Evolutionary conservation across 1,284 basidiomycete genomes (phyloP), one percentile per base, ranked within the genome.

Genomic region (Microbotryum saponariae): DNA sequence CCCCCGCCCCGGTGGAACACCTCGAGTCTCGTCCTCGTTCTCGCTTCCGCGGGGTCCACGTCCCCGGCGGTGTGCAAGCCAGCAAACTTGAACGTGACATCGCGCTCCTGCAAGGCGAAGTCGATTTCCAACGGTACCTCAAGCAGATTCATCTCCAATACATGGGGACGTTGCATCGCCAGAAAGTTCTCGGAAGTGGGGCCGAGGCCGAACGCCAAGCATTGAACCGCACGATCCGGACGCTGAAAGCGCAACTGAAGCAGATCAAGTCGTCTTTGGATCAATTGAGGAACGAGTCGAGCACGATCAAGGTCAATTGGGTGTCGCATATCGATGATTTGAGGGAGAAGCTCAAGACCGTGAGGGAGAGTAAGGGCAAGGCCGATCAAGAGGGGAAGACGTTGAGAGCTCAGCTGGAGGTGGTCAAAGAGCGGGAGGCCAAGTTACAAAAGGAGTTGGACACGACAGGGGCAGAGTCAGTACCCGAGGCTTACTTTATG

Each of bases 91-190:
- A 90, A 73, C 80, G 85, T 51, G 86, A 89, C 70, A 79, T 87
- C 3, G 74, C 89, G 7, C 75, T 89, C 44, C 76, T 90, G 29
- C 80, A 84, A 56, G 88, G 84, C 72, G 87, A 89, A 67, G 81
- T 89, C 48, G 88, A 88, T 71, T 87, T 89, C 62, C 86, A 90
- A 76, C 77, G 85, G 25, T 90, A 87, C 85, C 77, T 87, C 49
- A 84, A 86, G 62, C 78, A 86, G 66, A 83, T 89, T 74, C 88
- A 88, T 64, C 80, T 86, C 57, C 82, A 82, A 72, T 86, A 89
- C 68, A 86, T 91, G 58, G 86, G 85, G n/a, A 79, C 83, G 51
- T 75, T 90, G 55, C 85, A 87, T 70, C 80, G 85, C 64, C 85
- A 88, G 65, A 82, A 81, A n/a, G 82, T 87, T 31, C 73, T 86